Base-by-base conservation (phyloP, 2,329 filamentous ascomycete genomes). In the Hawksworthiomyces lignivorus region DNA sequence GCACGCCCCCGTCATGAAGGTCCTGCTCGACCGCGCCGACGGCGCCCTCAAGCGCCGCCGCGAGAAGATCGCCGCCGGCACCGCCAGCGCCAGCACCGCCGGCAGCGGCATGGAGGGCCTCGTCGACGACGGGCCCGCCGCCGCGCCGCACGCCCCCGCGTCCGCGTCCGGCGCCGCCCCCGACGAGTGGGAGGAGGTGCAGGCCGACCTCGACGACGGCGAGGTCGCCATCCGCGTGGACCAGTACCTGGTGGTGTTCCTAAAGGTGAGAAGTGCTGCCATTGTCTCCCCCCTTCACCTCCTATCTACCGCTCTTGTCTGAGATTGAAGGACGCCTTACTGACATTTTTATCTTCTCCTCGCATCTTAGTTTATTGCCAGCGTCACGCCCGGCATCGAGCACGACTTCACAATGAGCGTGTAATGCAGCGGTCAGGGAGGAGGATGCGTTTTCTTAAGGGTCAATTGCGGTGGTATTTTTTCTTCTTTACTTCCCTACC, bases 351-450 rank as follows among this genome's bases (percentile, higher is more conserved):
- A 8, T 26, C 8, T 26, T 26, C 8, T 26, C 24, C 8, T 26
- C n/a, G 24, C 24, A 26, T 19, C 15, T 27, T 32, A 76, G 73
- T 87, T 87, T 62, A 86, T 87, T 69, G 81, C 83, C 26, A 92
- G 83, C 54, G 92, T 98, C 33, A 97, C 90, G 14, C 92, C 92
- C 6, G 89, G 89, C 36, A 97, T 98, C 62, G 90, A 97, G 65
- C 87, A 96, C 62, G 90, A 97, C 61, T 96, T 94, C 62, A 97
- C 90, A 1, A 96, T 96, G 88, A 86, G 87, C 6, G 82, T 95
- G 29, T 95, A 32, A 26, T 26, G 24, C 8, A 12, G 24, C 24
- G 24, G 24, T 8, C 24, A 26, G 24, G 24, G 24, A 26, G 24
- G 24, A n/a, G n/a, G n/a, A n/a, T 32, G 7, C n/a, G 9, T 26